A percentile compares a stretch with the other conserved stretches of the same genome.
phyloP scores from a whole-genome alignment of 805 yeast species.

The Sugiyamaella floridensis region DNA sequence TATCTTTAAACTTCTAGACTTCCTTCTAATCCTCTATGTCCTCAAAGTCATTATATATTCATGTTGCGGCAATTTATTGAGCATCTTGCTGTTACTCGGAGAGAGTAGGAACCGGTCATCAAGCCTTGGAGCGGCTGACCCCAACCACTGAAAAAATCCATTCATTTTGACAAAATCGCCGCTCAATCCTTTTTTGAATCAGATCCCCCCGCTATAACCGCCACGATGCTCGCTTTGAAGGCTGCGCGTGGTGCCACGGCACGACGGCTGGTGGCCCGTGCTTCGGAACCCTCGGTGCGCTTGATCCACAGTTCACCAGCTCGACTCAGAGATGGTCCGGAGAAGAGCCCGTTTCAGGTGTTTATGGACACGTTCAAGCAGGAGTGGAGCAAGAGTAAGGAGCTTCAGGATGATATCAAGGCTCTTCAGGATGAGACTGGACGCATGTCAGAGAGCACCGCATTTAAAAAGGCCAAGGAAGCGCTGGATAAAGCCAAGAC shows the following conservation, averaged over 20 bases:
- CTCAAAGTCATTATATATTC: too few species aligned
- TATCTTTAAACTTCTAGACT: too few species aligned
- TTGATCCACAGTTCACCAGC: not conserved
- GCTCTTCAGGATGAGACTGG: constrained; percentile 96
- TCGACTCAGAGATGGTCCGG: constrained; percentile 6
- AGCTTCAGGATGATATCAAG: constrained; percentile 85
- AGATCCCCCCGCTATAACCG: not conserved
- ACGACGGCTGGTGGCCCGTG: not conserved
- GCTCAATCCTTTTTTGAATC: not conserved
- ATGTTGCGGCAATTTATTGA: too few species aligned
- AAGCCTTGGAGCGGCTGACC: not conserved
- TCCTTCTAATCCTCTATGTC: too few species aligned
- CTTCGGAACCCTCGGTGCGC: not conserved
- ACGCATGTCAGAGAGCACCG: constrained; percentile 85
- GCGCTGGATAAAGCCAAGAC: constrained; percentile 84
- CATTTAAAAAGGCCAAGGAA: constrained; percentile 85
- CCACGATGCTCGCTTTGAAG: not conserved
- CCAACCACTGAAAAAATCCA: not conserved
- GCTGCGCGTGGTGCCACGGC: not conserved
- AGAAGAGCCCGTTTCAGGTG: constrained; percentile 67
- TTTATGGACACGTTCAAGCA: constrained; percentile 84
- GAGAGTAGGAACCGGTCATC: not conserved
- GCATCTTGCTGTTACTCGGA: too few species aligned
- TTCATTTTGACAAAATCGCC: not conserved
- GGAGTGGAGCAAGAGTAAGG: constrained; percentile 87